Conservation (phyloP, 768 basidiomycete genomes). For the Jaapia argillacea region DNA sequence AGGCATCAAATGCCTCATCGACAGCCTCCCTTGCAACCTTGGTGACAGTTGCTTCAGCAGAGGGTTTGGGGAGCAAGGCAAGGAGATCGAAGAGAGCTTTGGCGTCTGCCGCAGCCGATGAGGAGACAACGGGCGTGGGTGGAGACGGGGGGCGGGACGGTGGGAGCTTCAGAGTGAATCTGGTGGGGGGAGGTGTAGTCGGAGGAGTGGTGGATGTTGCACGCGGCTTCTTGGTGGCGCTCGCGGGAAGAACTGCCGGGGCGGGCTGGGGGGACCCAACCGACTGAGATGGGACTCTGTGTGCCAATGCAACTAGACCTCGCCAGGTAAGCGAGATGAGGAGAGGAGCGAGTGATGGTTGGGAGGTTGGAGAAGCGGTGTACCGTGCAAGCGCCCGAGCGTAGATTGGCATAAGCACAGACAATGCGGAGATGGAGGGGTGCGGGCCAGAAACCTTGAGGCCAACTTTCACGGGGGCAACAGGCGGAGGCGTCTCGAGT, state of each 20-base stretch:
- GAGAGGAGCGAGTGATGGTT: constrained; percentile 56
- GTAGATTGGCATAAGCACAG: constrained; percentile 53
- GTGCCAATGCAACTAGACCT: constrained; percentile 57
- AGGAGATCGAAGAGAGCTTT: constrained; percentile 55
- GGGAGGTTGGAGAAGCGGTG: constrained; percentile 40
- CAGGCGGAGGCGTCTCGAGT: constrained; percentile 37
- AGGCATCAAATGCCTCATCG: constrained; percentile 63
- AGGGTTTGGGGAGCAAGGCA: constrained; percentile 49
- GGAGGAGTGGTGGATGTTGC: constrained; percentile 38
- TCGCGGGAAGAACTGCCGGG: constrained; percentile 16
- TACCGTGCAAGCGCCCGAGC: constrained; percentile 46
- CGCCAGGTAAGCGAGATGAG: constrained; percentile 71
- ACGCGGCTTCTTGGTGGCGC: constrained; percentile 30
- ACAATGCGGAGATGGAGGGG: constrained; percentile 50
- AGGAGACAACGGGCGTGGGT: constrained; percentile 20
- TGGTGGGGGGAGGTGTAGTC: constrained; percentile 40
- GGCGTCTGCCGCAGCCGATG: constrained; percentile 46
- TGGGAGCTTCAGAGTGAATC: constrained; percentile 59
- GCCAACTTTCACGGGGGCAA: not conserved
- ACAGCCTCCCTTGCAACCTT: constrained; percentile 70
- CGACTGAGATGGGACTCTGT: constrained; percentile 34
- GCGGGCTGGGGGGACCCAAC: constrained; percentile 32
- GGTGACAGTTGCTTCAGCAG: constrained; percentile 32
- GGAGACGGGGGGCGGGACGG: constrained; percentile 63
- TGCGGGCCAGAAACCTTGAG: constrained; percentile 23